Conservation (phyloP, 2,329 filamentous ascomycete genomes). For the Colletotrichum destructivum region DNA sequence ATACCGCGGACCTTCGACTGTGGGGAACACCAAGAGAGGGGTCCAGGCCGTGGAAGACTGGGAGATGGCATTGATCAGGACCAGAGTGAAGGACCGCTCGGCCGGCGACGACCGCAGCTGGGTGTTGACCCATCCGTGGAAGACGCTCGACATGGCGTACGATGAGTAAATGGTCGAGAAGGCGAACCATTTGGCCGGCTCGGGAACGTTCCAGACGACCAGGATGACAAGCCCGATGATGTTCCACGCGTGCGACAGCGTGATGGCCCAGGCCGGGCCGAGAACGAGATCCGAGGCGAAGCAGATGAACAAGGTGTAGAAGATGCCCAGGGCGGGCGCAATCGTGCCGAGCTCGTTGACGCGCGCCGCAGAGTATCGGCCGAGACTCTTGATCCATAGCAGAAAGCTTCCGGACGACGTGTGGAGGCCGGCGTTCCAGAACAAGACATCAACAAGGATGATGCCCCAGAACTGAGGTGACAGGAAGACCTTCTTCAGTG, state of each 20-base stretch:
- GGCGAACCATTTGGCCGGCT: constrained; percentile 68
- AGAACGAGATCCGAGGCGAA: constrained; percentile 36
- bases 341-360: constrained; percentile 60
- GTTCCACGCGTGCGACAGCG: constrained; percentile 31
- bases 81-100: constrained; percentile 30
- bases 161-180: constrained; percentile 55
- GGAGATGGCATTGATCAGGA: constrained; percentile 57
- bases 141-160: constrained; percentile 28
- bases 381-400: constrained; percentile 58
- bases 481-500: constrained; percentile 52
- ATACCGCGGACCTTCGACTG: constrained; percentile 59
- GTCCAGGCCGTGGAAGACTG: constrained; percentile 71
- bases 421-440: constrained; percentile 65
- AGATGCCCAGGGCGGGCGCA: constrained; percentile 27
- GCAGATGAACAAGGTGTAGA: constrained; percentile 34
- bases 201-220: constrained; percentile 69
- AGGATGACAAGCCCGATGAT: constrained; percentile 55
- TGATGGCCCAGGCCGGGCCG: constrained; percentile 53
- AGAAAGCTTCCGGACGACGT: constrained; percentile 53
- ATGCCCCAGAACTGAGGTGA: constrained; percentile 58
- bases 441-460: constrained; percentile 55
- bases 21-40: constrained; percentile 65
- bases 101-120: constrained; percentile 28
- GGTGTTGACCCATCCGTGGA: constrained; percentile 38
- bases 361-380: constrained; percentile 64